Conservation (phyloP, 176 grass and related monocot genomes). For the Guadua angustifolia region DNA sequence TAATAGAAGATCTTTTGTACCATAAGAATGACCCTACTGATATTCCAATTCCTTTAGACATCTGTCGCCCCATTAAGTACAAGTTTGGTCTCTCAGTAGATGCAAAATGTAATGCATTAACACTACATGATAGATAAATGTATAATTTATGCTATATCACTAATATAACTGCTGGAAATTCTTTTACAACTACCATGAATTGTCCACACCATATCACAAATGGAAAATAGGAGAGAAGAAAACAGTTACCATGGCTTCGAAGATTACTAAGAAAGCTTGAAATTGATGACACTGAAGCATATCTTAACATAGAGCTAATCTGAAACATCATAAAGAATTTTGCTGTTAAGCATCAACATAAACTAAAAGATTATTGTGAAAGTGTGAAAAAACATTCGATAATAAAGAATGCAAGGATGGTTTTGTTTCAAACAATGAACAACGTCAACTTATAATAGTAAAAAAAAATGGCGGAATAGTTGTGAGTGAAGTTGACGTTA, state of each 20-base stretch:
- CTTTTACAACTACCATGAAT: neutral
- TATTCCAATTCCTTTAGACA: slow-evolving; percentile 30
- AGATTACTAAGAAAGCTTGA: slow-evolving; percentile 75
- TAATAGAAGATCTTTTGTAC: neutral
- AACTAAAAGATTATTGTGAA: slow-evolving; percentile 26
- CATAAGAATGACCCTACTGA: slow-evolving; percentile 23
- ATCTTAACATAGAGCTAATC: slow-evolving; percentile 79
- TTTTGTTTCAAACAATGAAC: slow-evolving; percentile 31
- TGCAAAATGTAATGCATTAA: neutral
- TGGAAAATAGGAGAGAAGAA: slow-evolving; percentile 10
- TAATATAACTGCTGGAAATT: slow-evolving; percentile 10
- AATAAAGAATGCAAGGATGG: slow-evolving; percentile 17
- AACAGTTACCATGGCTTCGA: slow-evolving; percentile 71
- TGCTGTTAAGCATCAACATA: slow-evolving; percentile 27
- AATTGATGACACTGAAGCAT: slow-evolving; percentile 71
- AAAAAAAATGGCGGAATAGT: slow-evolving; percentile 19
- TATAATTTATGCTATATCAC: slow-evolving; percentile 11
- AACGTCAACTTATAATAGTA: slow-evolving; percentile 13
- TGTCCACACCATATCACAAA: neutral
- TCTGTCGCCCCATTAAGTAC: neutral
- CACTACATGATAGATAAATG: neutral
- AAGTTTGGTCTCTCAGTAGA: slow-evolving; percentile 6
- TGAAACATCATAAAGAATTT: slow-evolving; percentile 58
- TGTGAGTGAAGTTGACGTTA: slow-evolving; percentile 21
- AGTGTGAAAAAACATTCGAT: neutral